Conservation (phyloP, 2,329 filamentous ascomycete genomes). For the Colletotrichum chrysophilum region DNA sequence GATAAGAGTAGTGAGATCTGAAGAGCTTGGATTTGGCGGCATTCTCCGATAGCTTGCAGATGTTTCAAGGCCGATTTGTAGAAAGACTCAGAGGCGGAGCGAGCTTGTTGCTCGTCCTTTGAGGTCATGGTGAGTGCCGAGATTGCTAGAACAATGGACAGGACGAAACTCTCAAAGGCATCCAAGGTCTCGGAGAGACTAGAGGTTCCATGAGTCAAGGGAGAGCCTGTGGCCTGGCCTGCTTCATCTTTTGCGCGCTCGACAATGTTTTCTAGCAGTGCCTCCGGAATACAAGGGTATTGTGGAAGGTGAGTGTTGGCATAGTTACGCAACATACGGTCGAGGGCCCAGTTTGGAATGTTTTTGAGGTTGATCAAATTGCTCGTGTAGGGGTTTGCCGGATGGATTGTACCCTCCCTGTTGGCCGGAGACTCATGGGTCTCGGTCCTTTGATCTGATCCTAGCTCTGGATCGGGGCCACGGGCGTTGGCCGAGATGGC, state of each 20-base stretch:
- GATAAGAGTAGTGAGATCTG: not conserved
- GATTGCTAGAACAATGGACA: not conserved
- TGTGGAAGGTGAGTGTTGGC: not conserved
- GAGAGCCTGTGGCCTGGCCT: not conserved
- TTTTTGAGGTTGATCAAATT: not conserved
- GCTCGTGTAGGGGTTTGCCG: not conserved
- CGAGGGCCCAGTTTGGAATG: not conserved
- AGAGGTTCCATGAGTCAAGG: not conserved
- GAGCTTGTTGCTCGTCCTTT: not conserved
- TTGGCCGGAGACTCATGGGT: not conserved
- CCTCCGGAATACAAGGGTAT: not conserved
- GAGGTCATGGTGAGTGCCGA: not conserved
- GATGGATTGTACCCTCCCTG: not conserved
- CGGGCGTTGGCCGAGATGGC: not conserved
- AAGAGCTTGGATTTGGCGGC: not conserved
- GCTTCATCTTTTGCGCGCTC: not conserved
- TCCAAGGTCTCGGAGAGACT: not conserved
- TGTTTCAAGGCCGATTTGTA: not conserved
- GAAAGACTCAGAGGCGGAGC: not conserved
- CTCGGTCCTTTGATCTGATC: not conserved
- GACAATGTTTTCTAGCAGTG: not conserved
- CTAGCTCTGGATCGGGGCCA: not conserved
- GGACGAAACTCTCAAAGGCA: not conserved
- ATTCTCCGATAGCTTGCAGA: not conserved
- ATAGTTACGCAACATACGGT: not conserved